Percentiles rank a stretch among this genome's conserved stretches.
Conservation (phyloP, 768 basidiomycete genomes). For the Goffeauzyma gilvescens region DNA sequence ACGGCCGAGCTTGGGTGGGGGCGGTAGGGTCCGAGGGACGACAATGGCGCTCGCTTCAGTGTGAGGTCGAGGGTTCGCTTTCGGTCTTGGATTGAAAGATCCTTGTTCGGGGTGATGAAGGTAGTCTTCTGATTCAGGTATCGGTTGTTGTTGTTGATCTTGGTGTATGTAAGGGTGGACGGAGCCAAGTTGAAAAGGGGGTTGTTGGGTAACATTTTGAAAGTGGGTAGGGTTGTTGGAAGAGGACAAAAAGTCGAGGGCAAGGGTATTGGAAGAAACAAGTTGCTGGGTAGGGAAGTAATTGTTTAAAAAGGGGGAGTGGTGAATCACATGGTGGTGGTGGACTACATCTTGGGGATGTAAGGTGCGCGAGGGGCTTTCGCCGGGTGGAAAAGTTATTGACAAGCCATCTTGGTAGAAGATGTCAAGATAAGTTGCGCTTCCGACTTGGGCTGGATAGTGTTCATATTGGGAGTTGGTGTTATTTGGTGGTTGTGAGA, state of each 20-base stretch:
- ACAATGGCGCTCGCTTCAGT: too few species aligned
- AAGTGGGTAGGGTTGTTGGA: neutral
- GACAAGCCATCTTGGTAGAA: too few species aligned
- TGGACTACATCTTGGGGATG: neutral
- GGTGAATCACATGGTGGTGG: neutral
- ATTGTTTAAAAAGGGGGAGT: neutral
- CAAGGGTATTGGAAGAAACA: neutral
- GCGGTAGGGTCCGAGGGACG: neutral
- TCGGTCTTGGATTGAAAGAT: neutral
- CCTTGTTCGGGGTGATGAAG: neutral
- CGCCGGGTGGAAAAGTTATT: too few species aligned
- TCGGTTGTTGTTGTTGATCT: slow-evolving; percentile 1
- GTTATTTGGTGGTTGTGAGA: too few species aligned
- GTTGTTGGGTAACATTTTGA: neutral
- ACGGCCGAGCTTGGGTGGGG: neutral
- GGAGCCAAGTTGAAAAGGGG: slow-evolving; percentile 1
- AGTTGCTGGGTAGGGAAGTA: neutral
- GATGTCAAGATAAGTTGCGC: too few species aligned
- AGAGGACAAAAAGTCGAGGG: neutral
- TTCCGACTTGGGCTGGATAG: too few species aligned
- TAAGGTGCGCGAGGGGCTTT: neutral
- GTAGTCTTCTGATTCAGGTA: neutral
- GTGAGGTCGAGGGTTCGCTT: neutral
- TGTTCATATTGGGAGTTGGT: too few species aligned
- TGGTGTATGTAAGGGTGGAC: neutral